Evolutionary conservation across 257 asterid species (phyloP), one percentile per base, ranked within the genome.

Genomic region (Solanum pimpinellifolium): DNA sequence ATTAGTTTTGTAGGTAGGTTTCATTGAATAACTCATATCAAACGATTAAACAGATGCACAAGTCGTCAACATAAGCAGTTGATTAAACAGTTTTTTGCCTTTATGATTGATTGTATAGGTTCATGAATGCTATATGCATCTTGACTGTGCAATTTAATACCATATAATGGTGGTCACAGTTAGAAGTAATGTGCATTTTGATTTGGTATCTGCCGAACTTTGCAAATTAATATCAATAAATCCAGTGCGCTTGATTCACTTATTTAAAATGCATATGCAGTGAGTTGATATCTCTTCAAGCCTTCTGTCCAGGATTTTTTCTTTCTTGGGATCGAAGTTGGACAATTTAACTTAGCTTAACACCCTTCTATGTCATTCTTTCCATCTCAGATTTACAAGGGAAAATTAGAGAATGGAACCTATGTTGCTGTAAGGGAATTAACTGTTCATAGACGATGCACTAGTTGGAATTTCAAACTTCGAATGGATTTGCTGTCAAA

Each of bases 401-500:
- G 98, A 87, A 89, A 91, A 86, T 91, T 94, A 69, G 93, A 90
- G 86, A 90, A 88, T 62, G 92, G 93, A 82, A 69, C 88, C 46
- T 72, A 86, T 25, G 93, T 93, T 70, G 93, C 95, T 18, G 89
- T 94, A 56, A 93, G 98, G 70, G 90, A 93, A 91, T 87, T 93
- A 66, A 89, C 88, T 6, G 93, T 93, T 62, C 91, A 92, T 7
- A 93, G 86, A 88, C 92, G 82, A 88, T 93, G 87, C 59, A 91
- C 95, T 41, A 92, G 92, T 86, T 90, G 98, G 77, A 93, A 94
- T 86, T 94, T 94, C 73, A 94, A 92, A 88, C 93, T 94, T 29
- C 91, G 98, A 41, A 88, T 93, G 77, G 98, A 94, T 89, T 87
- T 94, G 84, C 88, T 94, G 88, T 88, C 98, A 77, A 94, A 93